Evolutionary conservation across 164 flowering plant genomes (phyloP), one percentile per base, ranked within the genome.

Genomic region (Magnolia kwangsiensis): DNA sequence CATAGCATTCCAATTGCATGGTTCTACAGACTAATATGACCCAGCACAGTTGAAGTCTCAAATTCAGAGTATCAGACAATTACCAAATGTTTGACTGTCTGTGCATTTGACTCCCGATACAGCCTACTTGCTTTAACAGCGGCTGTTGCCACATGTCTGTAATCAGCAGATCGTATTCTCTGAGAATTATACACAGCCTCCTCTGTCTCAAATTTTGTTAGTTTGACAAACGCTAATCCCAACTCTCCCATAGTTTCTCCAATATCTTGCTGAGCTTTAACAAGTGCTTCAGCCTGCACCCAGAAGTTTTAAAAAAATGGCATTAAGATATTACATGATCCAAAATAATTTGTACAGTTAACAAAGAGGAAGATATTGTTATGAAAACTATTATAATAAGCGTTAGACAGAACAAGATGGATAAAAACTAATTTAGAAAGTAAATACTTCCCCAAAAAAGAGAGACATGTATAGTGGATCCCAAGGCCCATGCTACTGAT

Each of bases 231-330:
- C 20, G 98, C 87, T 37, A 96, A 71, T 45, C 99, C 99, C 67
- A 96, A 76, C 69, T 90, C 95, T 21, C 99, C 99, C 92, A 93
- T 87, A 58, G 97, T 93, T 73, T 94, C 96, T 79, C 98, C 99
- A 81, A 93, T 87, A 79, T 94, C 98, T 84, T 94, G 97, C 81
- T 96, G 99, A 27, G 96, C 93, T 82, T 96, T 96, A 8, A 96
- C 98, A 73, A 94, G 84, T 19, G 89, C 76, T 83, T 96, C 98
- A 19, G 99, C 98, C 99, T 96, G 76, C 73, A 83, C 13, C n/a
- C n/a, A 23, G 16, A 55, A 9, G 61, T 55, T 27, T 27, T 27
- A 0, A 13, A 55, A 55, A 55, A 37, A 37, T 37, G 7, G 45
- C 45, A 37, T 37, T 37, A 37, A 37, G 45, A 4, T 37, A 37